phyloP scores from a whole-genome alignment of 129 eudicot genomes.

The Tagetes erecta region DNA sequence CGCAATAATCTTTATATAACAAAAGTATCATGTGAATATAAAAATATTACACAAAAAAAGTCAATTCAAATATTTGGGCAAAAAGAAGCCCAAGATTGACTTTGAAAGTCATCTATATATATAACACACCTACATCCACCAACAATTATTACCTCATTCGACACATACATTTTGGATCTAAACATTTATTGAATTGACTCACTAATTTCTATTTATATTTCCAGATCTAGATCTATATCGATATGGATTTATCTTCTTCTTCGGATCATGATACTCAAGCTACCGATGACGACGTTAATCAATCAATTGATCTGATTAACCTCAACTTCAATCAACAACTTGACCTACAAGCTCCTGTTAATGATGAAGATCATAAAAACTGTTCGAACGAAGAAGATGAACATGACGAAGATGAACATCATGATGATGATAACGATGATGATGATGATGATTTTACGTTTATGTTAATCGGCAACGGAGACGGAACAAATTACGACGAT shows the following conservation, averaged over 20 bases:
- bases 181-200: not conserved
- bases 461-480: slow-evolving; percentile 24
- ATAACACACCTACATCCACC: not conserved
- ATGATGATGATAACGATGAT: not conserved
- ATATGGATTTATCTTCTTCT: slow-evolving; percentile 13
- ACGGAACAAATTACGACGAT: slow-evolving; percentile 12
- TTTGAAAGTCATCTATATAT: slow-evolving; percentile 26
- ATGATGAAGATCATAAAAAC: not conserved
- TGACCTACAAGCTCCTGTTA: slow-evolving; percentile 14
- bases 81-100: slow-evolving; percentile 34
- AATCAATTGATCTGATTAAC: slow-evolving; percentile 15
- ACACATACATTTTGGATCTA: slow-evolving; percentile 17
- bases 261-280: slow-evolving; percentile 21
- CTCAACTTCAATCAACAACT: slow-evolving; percentile 16
- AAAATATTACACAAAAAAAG: slow-evolving; percentile 13
- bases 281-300: slow-evolving; percentile 20
- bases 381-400: not conserved
- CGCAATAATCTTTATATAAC: no score
- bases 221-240: slow-evolving; percentile 13
- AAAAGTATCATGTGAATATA: not conserved
- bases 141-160: slow-evolving; percentile 7
- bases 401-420: not conserved
- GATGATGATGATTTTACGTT: slow-evolving; percentile 41
- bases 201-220: not conserved
- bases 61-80: slow-evolving; percentile 40